Evolutionary conservation across 2,329 filamentous ascomycete genomes (phyloP), one percentile per base, ranked within the genome.

Genomic region (Trichoderma lentiforme): DNA sequence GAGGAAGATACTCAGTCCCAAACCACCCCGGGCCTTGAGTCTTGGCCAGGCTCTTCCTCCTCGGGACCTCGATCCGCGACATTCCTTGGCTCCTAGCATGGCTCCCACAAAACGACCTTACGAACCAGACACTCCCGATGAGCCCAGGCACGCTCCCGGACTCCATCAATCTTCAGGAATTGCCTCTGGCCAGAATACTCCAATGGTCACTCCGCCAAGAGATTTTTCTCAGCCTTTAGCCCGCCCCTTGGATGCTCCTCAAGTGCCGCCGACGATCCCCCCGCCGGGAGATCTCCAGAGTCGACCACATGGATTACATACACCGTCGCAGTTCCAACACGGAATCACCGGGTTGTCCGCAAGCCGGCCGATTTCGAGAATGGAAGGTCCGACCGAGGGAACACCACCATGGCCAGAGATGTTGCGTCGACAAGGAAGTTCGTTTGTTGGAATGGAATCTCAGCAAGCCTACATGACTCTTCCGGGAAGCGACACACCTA

Each of bases 401-500:
- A 43, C 74, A 24, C 73, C 79, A 3, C 58, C 76, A 9, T 82
- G 80, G 81, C 73, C 81, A 3, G 81, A 82, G 53, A 76, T 77
- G 56, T 74, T 80, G 72, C 79, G 79, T 47, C 77, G 80, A 65
- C 76, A 79, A 5, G 76, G 74, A 18, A 76, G 73, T 21, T 75
- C 73, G 2, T 72, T 79, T 67, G 73, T 78, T 32, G 76, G 75
- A 14, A 71, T 77, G 21, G 80, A 82, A 51, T 79, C 79, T 28
- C 81, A 82, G 56, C 80, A 82, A 65, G 81, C 80, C n/a, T 81
- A 78, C 65, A 81, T 83, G 80, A 79, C 79, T 12, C 73, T 83
- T 11, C 82, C 82, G 4, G 81, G 81, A 21, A 81, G 77, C 39
- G 81, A 82, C 36, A 79, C 78, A 6, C 80, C 81, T 3, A 86